Evolutionary conservation across 768 basidiomycete genomes (phyloP).

Genomic region (Fistulinella prunicolor): DNA sequence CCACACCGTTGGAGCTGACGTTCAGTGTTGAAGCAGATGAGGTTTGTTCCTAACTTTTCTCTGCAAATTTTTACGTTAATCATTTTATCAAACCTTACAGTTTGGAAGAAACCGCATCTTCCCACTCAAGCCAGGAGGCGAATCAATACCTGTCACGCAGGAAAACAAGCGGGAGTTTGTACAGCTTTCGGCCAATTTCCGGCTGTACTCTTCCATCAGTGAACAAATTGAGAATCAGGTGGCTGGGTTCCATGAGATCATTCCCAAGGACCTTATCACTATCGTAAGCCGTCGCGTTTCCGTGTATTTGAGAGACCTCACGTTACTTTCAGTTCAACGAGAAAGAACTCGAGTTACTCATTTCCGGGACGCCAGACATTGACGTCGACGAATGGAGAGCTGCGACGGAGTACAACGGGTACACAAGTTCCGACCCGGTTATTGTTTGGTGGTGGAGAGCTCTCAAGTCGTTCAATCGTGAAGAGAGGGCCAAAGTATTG

Average conservation of each 20-base stretch:
- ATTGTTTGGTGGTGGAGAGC: constrained; percentile 99
- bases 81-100: constrained; percentile 34
- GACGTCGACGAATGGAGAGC: constrained; percentile 98
- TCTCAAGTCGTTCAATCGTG: constrained; percentile 93
- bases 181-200: constrained; percentile 90
- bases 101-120: constrained; percentile 91
- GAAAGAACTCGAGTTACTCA: constrained; percentile 89
- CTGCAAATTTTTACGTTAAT: neutral
- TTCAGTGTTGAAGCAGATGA: constrained; percentile 97
- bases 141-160: constrained; percentile 82
- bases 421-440: constrained; percentile 86
- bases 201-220: constrained; percentile 90
- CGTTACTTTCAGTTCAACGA: constrained; percentile 72
- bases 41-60: constrained; percentile 34
- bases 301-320: neutral
- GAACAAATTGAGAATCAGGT: constrained; percentile 92
- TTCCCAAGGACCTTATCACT: constrained; percentile 91
- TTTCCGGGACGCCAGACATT: constrained; percentile 97
- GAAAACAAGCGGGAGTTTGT: constrained; percentile 98
- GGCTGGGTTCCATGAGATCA: constrained; percentile 94
- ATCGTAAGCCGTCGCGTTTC: constrained; percentile 57
- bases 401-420: constrained; percentile 88
- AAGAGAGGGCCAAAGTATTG: constrained; percentile 93
- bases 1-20: constrained; percentile 78
- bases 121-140: constrained; percentile 82